Evolutionary conservation across 441 rosid genomes (phyloP), one percentile per base, ranked within the genome.

Genomic region (Macaranga tanarius): DNA sequence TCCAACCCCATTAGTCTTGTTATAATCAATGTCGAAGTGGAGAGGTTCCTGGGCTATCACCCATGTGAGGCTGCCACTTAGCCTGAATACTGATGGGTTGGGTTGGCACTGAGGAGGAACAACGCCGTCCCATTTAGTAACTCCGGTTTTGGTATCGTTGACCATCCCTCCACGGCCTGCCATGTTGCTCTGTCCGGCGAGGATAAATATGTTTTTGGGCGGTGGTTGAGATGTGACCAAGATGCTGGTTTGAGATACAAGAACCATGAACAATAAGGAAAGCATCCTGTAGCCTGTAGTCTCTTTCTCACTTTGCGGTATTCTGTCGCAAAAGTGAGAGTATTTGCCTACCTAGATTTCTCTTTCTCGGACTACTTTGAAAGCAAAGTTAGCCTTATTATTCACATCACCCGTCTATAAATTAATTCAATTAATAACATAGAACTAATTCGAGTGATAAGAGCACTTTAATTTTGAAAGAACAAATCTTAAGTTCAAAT

Each of bases 131-230:
- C 98, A 93, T 10, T 75, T 60, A 66, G 77, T 7, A 38, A 52
- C 65, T 31, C 84, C 86, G 17, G 82, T 83, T 59, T 71, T 57
- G 58, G 87, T 81, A 81, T 81, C 59, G 80, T 83, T 84, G 76
- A 72, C 17, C 0, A 91, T 88, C 28, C 98, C 97, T 10, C 98
- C 98, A 2, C 97, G 88, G 47, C 98, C 98, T n/a, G 94, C 98
- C 97, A 93, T 93, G 87, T 93, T 93, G 88, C 98, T 92, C 75
- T 92, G 98, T 17, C 98, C 95, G 42, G 95, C 96, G 8, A 93
- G 77, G 71, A 93, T 79, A 68, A 91, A 82, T 31, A 92, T 69
- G 74, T 85, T 83, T 1, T 74, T 54, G 52, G 79, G 75, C 40
- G 25, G 51, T 69, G 70, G 80, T 79, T 62, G 88, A 72, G 79